Percentiles rank a stretch among this genome's conserved stretches.
Evolutionary conservation across 2,329 filamentous ascomycete genomes (phyloP).

Genomic region (Talaromyces sp.): DNA sequence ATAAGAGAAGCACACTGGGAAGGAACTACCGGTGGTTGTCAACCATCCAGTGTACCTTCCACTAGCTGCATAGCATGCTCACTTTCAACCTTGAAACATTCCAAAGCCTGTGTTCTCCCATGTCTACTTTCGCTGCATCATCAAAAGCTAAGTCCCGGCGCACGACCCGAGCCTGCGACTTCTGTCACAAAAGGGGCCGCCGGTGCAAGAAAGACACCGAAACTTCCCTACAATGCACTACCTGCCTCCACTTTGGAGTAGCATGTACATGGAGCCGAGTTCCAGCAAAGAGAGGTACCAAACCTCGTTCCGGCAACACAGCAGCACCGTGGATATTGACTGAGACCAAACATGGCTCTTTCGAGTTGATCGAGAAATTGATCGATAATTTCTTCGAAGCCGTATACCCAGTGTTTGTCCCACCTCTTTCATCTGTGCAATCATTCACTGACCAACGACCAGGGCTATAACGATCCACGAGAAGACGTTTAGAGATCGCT

Average conservation of each 20-base stretch:
- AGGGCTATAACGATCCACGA: constrained; percentile 11
- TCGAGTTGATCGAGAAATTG: constrained; percentile 2
- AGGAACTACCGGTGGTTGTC: no score
- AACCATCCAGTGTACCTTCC: no score
- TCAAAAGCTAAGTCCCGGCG: not conserved
- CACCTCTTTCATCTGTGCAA: not conserved
- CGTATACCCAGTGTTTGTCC: constrained; percentile 4
- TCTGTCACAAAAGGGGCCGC: constrained; percentile 5
- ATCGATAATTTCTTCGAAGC: constrained; percentile 13
- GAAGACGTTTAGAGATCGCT: constrained; percentile 7
- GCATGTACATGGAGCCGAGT: constrained; percentile 11
- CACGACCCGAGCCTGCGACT: constrained; percentile 3
- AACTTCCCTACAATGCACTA: constrained; percentile 4
- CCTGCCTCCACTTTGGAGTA: constrained; percentile 11
- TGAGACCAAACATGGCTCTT: not conserved
- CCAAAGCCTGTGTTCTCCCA: not conserved
- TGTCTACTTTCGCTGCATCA: not conserved
- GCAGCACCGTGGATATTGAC: constrained; percentile 4
- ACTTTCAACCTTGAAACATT: no score
- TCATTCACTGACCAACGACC: not conserved
- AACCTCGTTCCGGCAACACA: not conserved
- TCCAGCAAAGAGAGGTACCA: constrained; percentile 4
- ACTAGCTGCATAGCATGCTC: no score
- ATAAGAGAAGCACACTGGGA: no score
- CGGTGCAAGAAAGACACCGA: not conserved